Evolutionary conservation across 2,329 filamentous ascomycete genomes (phyloP).

Genomic region (Aspergillus fructus): DNA sequence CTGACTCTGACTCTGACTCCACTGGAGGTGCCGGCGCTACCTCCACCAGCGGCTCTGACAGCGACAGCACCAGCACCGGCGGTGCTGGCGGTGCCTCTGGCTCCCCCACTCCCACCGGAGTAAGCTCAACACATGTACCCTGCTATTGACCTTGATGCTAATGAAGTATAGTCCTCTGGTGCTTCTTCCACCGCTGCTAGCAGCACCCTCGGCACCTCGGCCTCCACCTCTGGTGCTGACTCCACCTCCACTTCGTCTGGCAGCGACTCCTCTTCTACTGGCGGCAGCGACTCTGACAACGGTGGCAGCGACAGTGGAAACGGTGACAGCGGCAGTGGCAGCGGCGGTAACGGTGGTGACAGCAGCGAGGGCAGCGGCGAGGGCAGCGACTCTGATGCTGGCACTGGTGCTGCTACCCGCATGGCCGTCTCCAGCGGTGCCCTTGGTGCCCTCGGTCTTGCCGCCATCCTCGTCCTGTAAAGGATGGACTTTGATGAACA

Average conservation of each 20-base stretch:
- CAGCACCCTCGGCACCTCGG: slow-evolving; percentile 9
- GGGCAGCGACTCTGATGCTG: neutral
- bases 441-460: slow-evolving; percentile 42
- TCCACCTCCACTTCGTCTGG: slow-evolving; percentile 12
- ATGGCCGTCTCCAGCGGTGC: slow-evolving; percentile 32
- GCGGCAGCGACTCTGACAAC: neutral
- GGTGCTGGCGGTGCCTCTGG: neutral
- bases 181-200: slow-evolving; percentile 14
- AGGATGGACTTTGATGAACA: slow-evolving; percentile 6
- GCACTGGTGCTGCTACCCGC: slow-evolving; percentile 27
- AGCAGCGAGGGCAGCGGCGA: slow-evolving; percentile 9
- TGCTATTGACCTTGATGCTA: neutral
- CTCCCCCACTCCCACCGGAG: neutral
- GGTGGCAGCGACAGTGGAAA: slow-evolving; percentile 15
- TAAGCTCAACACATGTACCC: neutral
- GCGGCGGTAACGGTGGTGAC: neutral
- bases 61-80: slow-evolving; percentile 10
- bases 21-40: slow-evolving; percentile 10
- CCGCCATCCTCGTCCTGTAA: slow-evolving; percentile 44
- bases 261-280: neutral
- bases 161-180: neutral
- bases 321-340: slow-evolving; percentile 7
- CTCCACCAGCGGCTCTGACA: slow-evolving; percentile 22
- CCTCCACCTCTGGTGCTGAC: neutral
- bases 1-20: neutral